A percentile compares a stretch with the other conserved stretches of the same genome.
phyloP scores from a whole-genome alignment of 148 eudicot species.

The Polygonum aviculare region DNA sequence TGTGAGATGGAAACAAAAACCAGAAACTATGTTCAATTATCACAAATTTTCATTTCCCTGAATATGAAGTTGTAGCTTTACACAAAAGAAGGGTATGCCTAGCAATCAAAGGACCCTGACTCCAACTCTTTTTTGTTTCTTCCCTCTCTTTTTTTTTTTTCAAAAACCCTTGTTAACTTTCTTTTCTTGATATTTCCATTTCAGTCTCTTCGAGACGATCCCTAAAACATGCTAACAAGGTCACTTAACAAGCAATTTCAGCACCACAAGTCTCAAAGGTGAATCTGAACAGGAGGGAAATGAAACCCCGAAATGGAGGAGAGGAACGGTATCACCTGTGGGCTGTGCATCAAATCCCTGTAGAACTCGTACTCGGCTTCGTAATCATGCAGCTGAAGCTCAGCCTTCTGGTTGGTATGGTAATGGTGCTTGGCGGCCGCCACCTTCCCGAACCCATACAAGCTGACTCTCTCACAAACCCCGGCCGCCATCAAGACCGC shows the following conservation, averaged over 20 bases:
- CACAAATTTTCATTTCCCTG: not conserved
- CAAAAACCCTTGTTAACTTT: not conserved
- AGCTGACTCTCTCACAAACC: slow-evolving; percentile 62
- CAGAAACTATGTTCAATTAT: not conserved
- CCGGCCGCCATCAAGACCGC: slow-evolving; percentile 80
- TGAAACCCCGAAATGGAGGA: slow-evolving; percentile 35
- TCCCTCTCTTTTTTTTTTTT: not conserved
- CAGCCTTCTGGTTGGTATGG: slow-evolving; percentile 78
- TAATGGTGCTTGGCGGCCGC: slow-evolving; percentile 66
- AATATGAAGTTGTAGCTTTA: not conserved
- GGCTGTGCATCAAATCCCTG: slow-evolving; percentile 51
- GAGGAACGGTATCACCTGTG: slow-evolving; percentile 53
- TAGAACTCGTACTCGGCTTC: slow-evolving; percentile 80
- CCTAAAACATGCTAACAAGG: not conserved
- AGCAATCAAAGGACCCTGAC: not conserved
- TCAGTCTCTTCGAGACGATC: not conserved
- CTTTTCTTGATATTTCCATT: not conserved
- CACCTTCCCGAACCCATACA: slow-evolving; percentile 83
- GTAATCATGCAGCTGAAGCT: slow-evolving; percentile 72
- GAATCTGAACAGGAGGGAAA: slow-evolving; percentile 64
- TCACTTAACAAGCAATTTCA: not conserved
- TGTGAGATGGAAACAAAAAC: not conserved
- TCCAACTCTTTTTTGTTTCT: not conserved
- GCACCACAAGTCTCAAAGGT: slow-evolving; percentile 31
- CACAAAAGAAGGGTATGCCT: not conserved